Evolutionary conservation across 176 grass and related monocot species (phyloP).

Genomic region (Eremochloa ophiuroides): DNA sequence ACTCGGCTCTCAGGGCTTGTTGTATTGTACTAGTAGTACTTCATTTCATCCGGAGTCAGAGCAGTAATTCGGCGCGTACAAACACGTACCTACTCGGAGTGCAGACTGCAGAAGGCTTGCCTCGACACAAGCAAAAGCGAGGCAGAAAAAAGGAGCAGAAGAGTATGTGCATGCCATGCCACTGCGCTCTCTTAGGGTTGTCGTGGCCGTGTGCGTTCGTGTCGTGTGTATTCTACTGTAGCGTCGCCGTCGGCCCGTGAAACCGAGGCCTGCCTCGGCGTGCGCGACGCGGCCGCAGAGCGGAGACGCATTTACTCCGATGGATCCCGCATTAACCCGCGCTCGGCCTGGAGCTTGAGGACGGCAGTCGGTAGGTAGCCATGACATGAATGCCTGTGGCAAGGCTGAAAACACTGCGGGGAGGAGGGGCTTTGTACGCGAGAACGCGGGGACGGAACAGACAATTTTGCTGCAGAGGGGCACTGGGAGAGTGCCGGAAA

Average conservation of each 20-base stretch:
- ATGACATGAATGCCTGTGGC: not conserved
- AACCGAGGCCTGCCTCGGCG: not conserved
- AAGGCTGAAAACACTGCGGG: not conserved
- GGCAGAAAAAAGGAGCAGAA: not conserved
- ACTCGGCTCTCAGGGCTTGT: not conserved
- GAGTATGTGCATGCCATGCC: not conserved
- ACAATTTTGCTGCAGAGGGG: not conserved
- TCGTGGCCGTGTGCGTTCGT: not conserved
- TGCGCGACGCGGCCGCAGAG: not conserved
- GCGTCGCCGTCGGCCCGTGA: not conserved
- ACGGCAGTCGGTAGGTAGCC: not conserved
- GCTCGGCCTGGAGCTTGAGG: not conserved
- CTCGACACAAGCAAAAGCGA: not conserved
- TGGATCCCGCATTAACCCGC: not conserved
- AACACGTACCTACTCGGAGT: constrained; percentile 3
- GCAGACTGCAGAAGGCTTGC: not conserved
- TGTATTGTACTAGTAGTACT: too few species aligned
- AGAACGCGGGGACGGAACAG: not conserved
- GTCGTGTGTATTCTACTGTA: too few species aligned
- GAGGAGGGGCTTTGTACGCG: not conserved
- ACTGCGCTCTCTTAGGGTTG: not conserved
- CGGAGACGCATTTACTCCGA: not conserved
- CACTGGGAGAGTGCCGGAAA: not conserved
- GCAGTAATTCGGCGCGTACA: not conserved
- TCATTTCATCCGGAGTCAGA: too few species aligned